Evolutionary conservation across 768 basidiomycete species (phyloP), one percentile per base, ranked within the genome.

Genomic region (Sporobolomyces pararoseus): DNA sequence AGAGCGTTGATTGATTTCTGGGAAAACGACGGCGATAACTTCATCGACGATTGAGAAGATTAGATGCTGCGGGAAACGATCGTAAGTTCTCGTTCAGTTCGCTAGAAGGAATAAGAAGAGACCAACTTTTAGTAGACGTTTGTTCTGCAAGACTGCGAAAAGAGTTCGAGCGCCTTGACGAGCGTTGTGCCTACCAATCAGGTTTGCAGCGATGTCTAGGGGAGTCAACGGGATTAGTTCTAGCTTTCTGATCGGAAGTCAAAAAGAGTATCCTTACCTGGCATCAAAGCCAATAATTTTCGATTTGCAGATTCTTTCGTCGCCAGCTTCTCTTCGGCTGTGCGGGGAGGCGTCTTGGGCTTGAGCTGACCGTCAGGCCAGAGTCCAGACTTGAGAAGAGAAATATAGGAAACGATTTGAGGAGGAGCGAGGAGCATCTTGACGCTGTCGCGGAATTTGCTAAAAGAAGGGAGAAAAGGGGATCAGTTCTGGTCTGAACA

Each of bases 121-220:
- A 10, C 79, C 47, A 65, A 94, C 93, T 85, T 97, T 95, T 79
- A 95, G 96, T 37, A 98, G 82, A n/a, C 95, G 85, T 54, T 87
- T 85, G 78, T 97, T 96, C 80, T 99, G 96, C 50, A 98, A 78
- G 2, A 95, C 91, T 7, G 92, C 88, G 78, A 98, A 97, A 69
- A 96, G 89, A 57, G 92, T 84, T 47, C 92, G 84, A 13, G 95
- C 93, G 21, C 94, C 96, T 50, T 93, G 84, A 17, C 93, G 86
- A 23, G 95, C 93, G 77, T 99, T 98, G 4, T 90, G 88, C 35
- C 93, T 85, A n/a, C 96, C 96, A 74, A 97, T 97, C 89, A 97
- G 92, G 76, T 96, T 97, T 10, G 95, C 91, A 37, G 91, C 93
- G 61, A 97, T 80, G 77, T 98, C 95, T 96, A 16, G 5, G 34